Base-by-base conservation (phyloP, 768 basidiomycete species). In the Lentinus brumalis region DNA sequence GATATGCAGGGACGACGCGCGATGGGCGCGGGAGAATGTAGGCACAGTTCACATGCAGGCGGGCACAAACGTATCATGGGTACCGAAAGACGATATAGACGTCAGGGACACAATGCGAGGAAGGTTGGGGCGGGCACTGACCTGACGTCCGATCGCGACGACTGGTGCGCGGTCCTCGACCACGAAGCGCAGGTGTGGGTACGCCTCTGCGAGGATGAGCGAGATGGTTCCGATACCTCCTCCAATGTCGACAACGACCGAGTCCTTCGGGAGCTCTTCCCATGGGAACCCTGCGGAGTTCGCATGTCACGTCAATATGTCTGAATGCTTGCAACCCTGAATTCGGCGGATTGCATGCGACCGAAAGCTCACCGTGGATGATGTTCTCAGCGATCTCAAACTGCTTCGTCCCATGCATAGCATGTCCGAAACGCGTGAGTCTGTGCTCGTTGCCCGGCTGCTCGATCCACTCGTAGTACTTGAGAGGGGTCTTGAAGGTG, bases 341-440 rank as follows among this genome's bases (percentile, higher is more conserved):
- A 2, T 15, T 14, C 16, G 16, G 10, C 30, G 16, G 51, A 26
- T 49, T 3, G 5, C 29, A 18, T 18, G 12, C 12, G 29, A n/a
- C 31, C 30, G 3, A 21, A 32, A 16, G 32, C 3, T 12, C 10
- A 49, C 46, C 46, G 46, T 49, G 18, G 26, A 59, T 55, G 57
- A 63, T 54, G 44, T 59, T 59, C 57, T 59, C 53, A 12, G 40
- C 50, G 11, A 56, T 79, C 72, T 86, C 87, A 86, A 88, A 90
- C 3, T 81, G 81, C 21, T 77, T 80, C 10, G 87, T 86, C 29
- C 86, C 87, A 7, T 77, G 78, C 88, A 91, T 91, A 3, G 87
- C 86, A 59, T 82, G 84, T 26, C 86, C 87, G 66, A 90, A 49
- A 9, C 46, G 46, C 21, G 29, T 14, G 9, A 49, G 26, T 1